Percentiles rank a stretch among this genome's conserved stretches.
phyloP scores from a whole-genome alignment of 2,329 filamentous ascomycete genomes.

The Paraphoma chrysanthemicola region DNA sequence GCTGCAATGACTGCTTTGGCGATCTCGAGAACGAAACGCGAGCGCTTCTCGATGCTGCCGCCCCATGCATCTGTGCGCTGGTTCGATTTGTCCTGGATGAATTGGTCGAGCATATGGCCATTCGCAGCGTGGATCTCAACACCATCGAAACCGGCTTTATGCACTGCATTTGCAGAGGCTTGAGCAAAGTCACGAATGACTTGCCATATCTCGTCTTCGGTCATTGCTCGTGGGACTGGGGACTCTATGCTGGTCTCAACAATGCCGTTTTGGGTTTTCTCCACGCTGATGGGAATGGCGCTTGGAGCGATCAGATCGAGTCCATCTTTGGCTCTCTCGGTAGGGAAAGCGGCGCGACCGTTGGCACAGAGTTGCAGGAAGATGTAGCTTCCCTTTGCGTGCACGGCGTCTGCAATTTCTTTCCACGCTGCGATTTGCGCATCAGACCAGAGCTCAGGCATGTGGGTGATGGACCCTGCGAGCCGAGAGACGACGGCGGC shows the following conservation, averaged over 20 bases:
- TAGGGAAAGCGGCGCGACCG: conserved; percentile 59
- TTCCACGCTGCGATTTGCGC: conserved; percentile 61
- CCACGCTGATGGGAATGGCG: conserved; percentile 35
- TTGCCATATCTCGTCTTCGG: conserved; percentile 45
- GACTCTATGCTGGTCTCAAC: neutral
- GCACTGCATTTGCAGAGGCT: conserved; percentile 52
- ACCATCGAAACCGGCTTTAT: conserved; percentile 63
- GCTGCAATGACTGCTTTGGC: conserved; percentile 57
- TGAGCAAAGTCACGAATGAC: conserved; percentile 46
- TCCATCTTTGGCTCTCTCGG: conserved; percentile 37
- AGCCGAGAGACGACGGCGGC: conserved; percentile 58
- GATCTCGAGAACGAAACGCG: conserved; percentile 60
- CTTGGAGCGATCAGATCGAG: conserved; percentile 35
- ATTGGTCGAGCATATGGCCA: conserved; percentile 72
- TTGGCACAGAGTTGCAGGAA: conserved; percentile 68
- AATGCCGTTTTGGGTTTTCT: neutral
- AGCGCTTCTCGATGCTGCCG: conserved; percentile 57
- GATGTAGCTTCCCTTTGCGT: conserved; percentile 66
- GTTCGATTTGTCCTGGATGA: conserved; percentile 66
- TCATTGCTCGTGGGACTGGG: conserved; percentile 28
- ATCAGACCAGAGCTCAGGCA: conserved; percentile 64
- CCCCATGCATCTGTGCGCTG: conserved; percentile 57
- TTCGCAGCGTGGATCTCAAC: conserved; percentile 66
- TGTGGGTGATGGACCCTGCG: conserved; percentile 56
- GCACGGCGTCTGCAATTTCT: conserved; percentile 65